These are phyloP conservation scores for Mycosphaerella sp. DNA, from an alignment of 2,329 filamentous ascomycete species.

Conservation along the genomic window DNA sequence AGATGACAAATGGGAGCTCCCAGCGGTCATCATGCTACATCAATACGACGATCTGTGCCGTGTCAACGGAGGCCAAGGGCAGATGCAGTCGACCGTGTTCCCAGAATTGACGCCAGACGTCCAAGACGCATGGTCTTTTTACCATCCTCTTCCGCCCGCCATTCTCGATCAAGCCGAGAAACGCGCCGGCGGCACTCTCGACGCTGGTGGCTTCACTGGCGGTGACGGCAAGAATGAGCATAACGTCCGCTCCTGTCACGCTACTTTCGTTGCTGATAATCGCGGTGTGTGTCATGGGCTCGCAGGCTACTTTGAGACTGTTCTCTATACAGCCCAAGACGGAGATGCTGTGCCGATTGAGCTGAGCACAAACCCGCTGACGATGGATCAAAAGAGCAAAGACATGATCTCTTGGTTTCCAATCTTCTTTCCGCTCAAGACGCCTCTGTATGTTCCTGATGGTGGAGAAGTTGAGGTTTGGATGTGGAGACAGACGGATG, in stretches of 20 bases:
- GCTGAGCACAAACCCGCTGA: conserved; percentile 85
- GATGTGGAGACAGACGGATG: conserved; percentile 95
- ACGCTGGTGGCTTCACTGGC: conserved; percentile 65
- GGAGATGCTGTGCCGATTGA: conserved; percentile 57
- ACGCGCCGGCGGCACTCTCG: conserved; percentile 58
- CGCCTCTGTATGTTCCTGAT: conserved; percentile 77
- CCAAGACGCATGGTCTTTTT: conserved; percentile 73
- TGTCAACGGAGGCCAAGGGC: neutral
- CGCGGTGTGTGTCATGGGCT: conserved; percentile 84
- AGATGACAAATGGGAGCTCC: conserved; percentile 73
- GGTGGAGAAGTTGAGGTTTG: conserved; percentile 79
- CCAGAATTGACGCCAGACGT: conserved; percentile 43
- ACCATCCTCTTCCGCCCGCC: conserved; percentile 61
- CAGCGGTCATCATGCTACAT: conserved; percentile 90
- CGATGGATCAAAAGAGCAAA: conserved; percentile 85
- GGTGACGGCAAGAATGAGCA: conserved; percentile 83
- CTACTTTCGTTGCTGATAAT: conserved; percentile 71
- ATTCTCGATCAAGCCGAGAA: conserved; percentile 53
- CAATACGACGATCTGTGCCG: conserved; percentile 75
- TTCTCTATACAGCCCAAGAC: conserved; percentile 60
- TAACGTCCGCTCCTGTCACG: conserved; percentile 72
- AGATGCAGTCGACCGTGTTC: conserved; percentile 9
- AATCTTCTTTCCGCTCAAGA: conserved; percentile 95
- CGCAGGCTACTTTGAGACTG: conserved; percentile 92
- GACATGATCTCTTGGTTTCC: conserved; percentile 99